phyloP scores from a whole-genome alignment of 2,329 filamentous ascomycete species.

The Fusarium pseudoanthophilum region DNA sequence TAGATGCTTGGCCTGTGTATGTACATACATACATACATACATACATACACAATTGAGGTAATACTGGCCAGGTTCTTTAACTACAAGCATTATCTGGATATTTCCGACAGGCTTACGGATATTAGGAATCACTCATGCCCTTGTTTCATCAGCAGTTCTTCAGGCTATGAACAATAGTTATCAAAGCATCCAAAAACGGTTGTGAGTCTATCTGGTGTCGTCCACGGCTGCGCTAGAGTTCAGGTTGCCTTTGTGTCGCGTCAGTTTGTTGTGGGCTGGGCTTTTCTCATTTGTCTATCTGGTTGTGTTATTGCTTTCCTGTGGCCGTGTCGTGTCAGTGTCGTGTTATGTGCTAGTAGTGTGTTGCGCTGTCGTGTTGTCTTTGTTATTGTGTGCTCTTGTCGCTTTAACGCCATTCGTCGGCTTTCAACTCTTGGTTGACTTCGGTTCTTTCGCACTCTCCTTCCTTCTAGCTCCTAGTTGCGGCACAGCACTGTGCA shows the following conservation, averaged over 20 bases:
- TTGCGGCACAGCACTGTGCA: constrained; percentile 43
- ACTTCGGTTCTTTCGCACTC: constrained; percentile 21
- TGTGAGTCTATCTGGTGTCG: not conserved
- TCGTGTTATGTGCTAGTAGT: constrained; percentile 41
- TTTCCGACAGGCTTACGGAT: constrained; percentile 1
- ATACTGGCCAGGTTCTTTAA: constrained; percentile 1
- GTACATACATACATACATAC: not conserved
- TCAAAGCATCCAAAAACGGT: not conserved
- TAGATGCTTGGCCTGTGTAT: constrained; percentile 2
- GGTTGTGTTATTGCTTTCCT: constrained; percentile 31
- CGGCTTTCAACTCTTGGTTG: constrained; percentile 20
- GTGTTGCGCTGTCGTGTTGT: constrained; percentile 41
- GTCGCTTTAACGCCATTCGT: constrained; percentile 33
- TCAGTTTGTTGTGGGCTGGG: constrained; percentile 28
- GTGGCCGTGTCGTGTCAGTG: constrained; percentile 35
- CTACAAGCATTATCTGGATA: constrained; percentile 16
- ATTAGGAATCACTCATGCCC: not conserved
- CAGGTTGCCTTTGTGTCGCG: constrained; percentile 31
- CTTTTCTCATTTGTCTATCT: constrained; percentile 24
- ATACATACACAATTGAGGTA: constrained; percentile 1
- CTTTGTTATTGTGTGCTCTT: constrained; percentile 39
- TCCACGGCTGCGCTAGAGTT: constrained; percentile 23
- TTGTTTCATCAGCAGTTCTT: not conserved
- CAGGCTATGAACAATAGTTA: not conserved
- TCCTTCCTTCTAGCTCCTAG: constrained; percentile 35